Evolutionary conservation across 495 filamentous ascomycete genomes (phyloP), one percentile per base, ranked within the genome.

Genomic region (Annulohypoxylon stygium): DNA sequence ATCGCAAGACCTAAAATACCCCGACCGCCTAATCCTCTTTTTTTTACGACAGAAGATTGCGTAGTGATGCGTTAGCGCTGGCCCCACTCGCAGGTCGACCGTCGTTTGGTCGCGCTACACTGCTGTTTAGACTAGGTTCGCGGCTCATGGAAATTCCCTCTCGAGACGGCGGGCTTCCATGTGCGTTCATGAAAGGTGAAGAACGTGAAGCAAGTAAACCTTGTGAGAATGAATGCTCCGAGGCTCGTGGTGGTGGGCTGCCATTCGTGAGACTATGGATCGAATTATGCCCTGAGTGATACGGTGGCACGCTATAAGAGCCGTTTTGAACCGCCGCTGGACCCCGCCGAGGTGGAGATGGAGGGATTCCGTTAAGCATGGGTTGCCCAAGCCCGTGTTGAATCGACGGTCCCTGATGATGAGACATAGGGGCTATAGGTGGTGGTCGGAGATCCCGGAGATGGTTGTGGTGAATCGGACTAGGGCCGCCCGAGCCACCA

Each of bases 31-130:
- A 62, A 47, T 20, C 34, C 33, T 20, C 18, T 14, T 16, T 26
- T 26, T 18, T 23, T 70, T 78, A 93, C 34, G 89, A 92, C 37
- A 94, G 85, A 61, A 95, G 79, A 75, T 95, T 93, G 71, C 90
- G 88, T 66, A 95, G 76, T 26, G 91, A 93, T 12, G 92, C 91
- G 70, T 90, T 93, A 37, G 91, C 90, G 66, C 92, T 95, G 4
- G 92, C 92, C 3, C 88, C 89, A 36, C 84, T 87, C 11, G 84
- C 81, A 51, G 85, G 79, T 34, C 86, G 80, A 6, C 78, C 75
- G 50, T 87, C 85, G 61, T 76, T 78, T 45, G 76, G 67, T 59
- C 78, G 74, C 57, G 76, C 33, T 12, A 55, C 23, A 48, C 65
- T 69, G 25, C 48, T 68, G 50, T 33, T 69, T 69, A 74, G 45